Evolutionary conservation across 2,329 filamentous ascomycete genomes (phyloP), one percentile per base, ranked within the genome.

Genomic region (Sclerotiophoma versabilis): DNA sequence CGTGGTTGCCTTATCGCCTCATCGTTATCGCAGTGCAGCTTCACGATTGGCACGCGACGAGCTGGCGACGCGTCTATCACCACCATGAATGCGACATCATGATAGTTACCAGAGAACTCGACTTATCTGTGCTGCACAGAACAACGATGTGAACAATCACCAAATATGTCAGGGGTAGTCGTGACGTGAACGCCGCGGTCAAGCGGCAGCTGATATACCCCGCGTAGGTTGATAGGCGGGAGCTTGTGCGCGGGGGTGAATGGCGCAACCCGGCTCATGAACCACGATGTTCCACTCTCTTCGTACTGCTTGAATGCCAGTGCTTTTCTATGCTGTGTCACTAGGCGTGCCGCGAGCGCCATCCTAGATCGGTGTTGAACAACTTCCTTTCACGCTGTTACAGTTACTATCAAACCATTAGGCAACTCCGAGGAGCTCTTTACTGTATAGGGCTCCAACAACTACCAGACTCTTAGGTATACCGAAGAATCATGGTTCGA

Each of bases 161-260:
- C 33, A 15, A 44, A 25, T 8, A 41, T 14, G 26, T 27, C 22
- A 41, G 32, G 27, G 32, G 17, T 20, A 49, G 46, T 49, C 49
- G 50, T 49, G 45, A 61, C 52, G 61, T 47, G 57, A 57, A 57
- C 51, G 58, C 54, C 36, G 54, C 48, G 54, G 51, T 63, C 63
- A 66, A 57, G 64, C 57, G 64, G 53, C 30, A 58, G 53, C 48
- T 51, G 49, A 36, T 33, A 46, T 66, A 63, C 65, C 65, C 65
- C 65, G 64, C 63, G 58, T 58, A 59, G 55, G 50, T 50, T 59
- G 62, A 66, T 65, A 66, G 61, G 62, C 50, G 54, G 57, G 60
- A 66, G 62, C 65, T 64, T 57, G 56, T 55, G 62, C 49, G 49
- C 61, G 62, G 63, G 61, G 59, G 58, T 61, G 45, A 49, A 65